phyloP scores from a whole-genome alignment of 1,284 basidiomycete genomes.

The Paramarasmius palmivorus region DNA sequence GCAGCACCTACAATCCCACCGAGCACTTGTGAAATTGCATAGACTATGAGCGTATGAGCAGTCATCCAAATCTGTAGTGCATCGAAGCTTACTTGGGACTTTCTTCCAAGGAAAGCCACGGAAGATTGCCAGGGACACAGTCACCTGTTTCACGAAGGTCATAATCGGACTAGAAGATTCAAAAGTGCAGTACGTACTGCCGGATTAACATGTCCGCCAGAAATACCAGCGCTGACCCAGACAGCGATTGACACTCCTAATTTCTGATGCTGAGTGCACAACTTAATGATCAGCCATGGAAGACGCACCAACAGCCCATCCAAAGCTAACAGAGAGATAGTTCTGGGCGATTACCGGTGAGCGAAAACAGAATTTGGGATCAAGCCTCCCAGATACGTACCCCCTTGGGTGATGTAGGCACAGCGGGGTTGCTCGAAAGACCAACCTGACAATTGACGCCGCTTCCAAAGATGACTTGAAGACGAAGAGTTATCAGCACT shows the following conservation, averaged over 20 bases:
- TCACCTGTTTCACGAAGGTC: conserved; percentile 31
- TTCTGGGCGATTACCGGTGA: conserved; percentile 34
- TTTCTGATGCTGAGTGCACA: conserved; percentile 3
- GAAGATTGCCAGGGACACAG: conserved; percentile 63
- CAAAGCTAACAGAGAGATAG: conserved; percentile 54
- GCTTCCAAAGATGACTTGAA: conserved; percentile 55
- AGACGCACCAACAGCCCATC: conserved; percentile 60
- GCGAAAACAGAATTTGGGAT: conserved; percentile 25
- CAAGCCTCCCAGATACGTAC: no score
- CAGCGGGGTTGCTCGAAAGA: conserved; percentile 46
- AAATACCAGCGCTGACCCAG: conserved; percentile 62
- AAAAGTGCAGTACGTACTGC: conserved; percentile 43
- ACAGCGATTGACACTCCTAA: conserved; percentile 51
- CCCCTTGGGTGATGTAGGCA: conserved; percentile 57
- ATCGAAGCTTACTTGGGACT: conserved; percentile 42
- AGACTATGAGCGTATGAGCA: neutral
- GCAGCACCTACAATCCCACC: conserved; percentile 71
- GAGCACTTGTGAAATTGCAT: conserved; percentile 28
- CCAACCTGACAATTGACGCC: conserved; percentile 64
- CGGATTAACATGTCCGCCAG: conserved; percentile 77
- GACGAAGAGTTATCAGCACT: no score
- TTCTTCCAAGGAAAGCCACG: conserved; percentile 74
- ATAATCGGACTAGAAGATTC: neutral
- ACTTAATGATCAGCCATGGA: neutral
- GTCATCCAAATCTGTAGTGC: neutral